Conservation (phyloP, 495 filamentous ascomycete genomes). For the Hyaloscypha hepaticicola region DNA sequence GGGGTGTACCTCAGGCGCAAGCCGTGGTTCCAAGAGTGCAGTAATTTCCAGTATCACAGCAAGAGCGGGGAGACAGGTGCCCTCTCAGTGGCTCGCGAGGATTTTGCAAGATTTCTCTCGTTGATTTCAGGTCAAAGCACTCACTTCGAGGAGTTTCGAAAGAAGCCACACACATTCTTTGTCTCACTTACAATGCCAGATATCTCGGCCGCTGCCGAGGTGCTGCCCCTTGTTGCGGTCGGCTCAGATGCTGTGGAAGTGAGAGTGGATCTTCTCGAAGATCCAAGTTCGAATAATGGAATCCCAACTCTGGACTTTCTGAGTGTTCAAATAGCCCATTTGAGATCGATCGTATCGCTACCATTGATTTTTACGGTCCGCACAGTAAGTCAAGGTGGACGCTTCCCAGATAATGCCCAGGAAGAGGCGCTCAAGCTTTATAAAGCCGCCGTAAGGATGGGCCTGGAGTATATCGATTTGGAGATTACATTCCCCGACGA, state of each 20-base stretch:
- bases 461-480: slow-evolving; percentile 88
- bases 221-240: slow-evolving; percentile 70
- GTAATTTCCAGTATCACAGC: slow-evolving; percentile 92
- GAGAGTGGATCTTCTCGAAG: slow-evolving; percentile 86
- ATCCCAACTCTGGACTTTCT: slow-evolving; percentile 73
- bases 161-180: slow-evolving; percentile 84
- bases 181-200: slow-evolving; percentile 84
- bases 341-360: slow-evolving; percentile 71
- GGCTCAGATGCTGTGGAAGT: slow-evolving; percentile 94
- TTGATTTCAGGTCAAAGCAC: slow-evolving; percentile 67
- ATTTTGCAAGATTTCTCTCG: slow-evolving; percentile 76
- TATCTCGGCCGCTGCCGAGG: slow-evolving; percentile 58
- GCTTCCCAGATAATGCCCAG: slow-evolving; percentile 76
- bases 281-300: slow-evolving; percentile 57
- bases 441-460: slow-evolving; percentile 72
- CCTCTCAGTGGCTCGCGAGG: slow-evolving; percentile 63
- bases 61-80: slow-evolving; percentile 55
- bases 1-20: slow-evolving; percentile 89
- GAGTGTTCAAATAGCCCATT: slow-evolving; percentile 74
- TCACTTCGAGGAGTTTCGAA: slow-evolving; percentile 63
- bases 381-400: slow-evolving; percentile 81
- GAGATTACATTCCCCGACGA: slow-evolving; percentile 84
- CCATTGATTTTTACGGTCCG: slow-evolving; percentile 94
- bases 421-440: slow-evolving; percentile 72
- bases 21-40: slow-evolving; percentile 90